Conservation (phyloP, 805 yeast species). For the Kuraishia capsulata region DNA sequence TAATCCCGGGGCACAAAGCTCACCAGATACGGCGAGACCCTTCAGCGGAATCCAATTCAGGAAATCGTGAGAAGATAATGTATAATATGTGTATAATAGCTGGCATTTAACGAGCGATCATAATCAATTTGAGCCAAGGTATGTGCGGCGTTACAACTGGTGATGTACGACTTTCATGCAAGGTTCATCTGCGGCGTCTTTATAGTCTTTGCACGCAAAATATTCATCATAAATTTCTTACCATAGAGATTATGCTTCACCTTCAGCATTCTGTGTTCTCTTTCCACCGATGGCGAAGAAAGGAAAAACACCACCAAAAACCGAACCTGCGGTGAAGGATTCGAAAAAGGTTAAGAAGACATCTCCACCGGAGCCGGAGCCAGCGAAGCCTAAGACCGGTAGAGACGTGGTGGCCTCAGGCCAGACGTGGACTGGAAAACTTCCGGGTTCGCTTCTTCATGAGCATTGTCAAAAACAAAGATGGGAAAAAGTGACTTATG, state of each 20-base stretch:
- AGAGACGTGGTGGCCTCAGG: slow-evolving; percentile 53
- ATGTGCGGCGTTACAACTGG: too few species aligned
- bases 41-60: slow-evolving; percentile 1
- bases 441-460: slow-evolving; percentile 78
- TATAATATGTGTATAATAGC: background rate
- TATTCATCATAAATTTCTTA: too few species aligned
- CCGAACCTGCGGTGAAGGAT: background rate
- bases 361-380: slow-evolving; percentile 4
- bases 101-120: too few species aligned
- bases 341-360: slow-evolving; percentile 7
- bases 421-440: slow-evolving; percentile 88
- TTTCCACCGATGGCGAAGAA: slow-evolving; percentile 4
- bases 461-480: slow-evolving; percentile 83
- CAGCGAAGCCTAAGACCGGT: slow-evolving; percentile 11
- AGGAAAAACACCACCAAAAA: slow-evolving; percentile 1
- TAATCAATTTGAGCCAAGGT: too few species aligned
- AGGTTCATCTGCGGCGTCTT: too few species aligned
- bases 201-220: too few species aligned
- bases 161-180: too few species aligned
- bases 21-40: background rate
- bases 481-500: slow-evolving; percentile 83
- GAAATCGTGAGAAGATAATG: background rate
- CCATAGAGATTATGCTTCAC: too few species aligned
- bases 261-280: background rate
- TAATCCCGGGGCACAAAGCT: background rate